These are phyloP conservation scores for Phylloporus arenicola DNA, from an alignment of 768 basidiomycete species.

Conservation along the genomic window DNA sequence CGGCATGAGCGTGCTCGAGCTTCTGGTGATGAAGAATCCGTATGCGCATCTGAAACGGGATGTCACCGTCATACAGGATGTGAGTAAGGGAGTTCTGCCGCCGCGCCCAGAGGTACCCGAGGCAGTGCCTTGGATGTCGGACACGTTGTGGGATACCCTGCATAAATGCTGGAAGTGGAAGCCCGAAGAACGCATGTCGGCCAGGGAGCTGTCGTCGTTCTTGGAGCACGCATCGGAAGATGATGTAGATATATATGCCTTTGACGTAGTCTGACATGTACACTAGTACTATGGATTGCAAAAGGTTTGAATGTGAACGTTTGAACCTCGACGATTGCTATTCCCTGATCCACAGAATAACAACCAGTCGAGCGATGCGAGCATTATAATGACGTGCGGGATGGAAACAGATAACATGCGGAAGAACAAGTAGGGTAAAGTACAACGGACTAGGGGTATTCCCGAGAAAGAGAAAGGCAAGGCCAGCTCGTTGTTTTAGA, in stretches of 20 bases:
- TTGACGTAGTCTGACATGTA: constrained; percentile 4
- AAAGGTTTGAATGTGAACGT: not conserved
- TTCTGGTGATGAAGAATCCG: constrained; percentile 47
- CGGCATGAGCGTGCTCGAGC: constrained; percentile 56
- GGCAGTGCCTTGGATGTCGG: constrained; percentile 37
- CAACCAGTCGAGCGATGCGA: constrained; percentile 31
- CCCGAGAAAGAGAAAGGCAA: constrained; percentile 19
- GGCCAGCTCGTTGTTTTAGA: constrained; percentile 32
- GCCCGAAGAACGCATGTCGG: constrained; percentile 36
- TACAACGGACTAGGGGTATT: constrained; percentile 40
- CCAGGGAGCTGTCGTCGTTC: constrained; percentile 30
- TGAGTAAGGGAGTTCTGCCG: constrained; percentile 38
- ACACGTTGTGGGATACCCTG: constrained; percentile 45
- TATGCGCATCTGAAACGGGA: constrained; percentile 48
- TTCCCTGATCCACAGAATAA: constrained; percentile 11
- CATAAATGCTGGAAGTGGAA: constrained; percentile 42
- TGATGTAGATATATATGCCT: not conserved
- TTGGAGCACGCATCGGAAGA: constrained; percentile 8
- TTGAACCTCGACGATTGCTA: not conserved
- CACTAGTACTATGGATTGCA: not conserved
- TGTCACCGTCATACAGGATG: constrained; percentile 43
- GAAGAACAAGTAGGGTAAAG: constrained; percentile 33
- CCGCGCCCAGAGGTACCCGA: constrained; percentile 35
- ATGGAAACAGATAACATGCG: constrained; percentile 35
- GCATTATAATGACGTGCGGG: constrained; percentile 35